Base-by-base conservation (phyloP, 352 stramenopile species). In the Pythium pyrilobum region DNA sequence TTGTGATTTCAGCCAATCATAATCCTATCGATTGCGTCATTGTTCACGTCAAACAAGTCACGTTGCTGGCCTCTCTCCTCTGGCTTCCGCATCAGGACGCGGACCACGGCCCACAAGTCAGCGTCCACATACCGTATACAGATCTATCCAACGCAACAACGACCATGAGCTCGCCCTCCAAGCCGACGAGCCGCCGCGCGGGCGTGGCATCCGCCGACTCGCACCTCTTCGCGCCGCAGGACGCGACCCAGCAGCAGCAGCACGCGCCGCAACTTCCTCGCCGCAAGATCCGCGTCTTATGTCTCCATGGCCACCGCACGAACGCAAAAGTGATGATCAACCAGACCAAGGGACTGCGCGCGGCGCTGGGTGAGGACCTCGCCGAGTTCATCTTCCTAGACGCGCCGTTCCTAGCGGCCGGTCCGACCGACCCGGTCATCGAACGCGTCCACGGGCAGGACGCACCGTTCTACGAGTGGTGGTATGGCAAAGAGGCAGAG, bases 391-490 rank as follows among this genome's bases (percentile, higher is more conserved):
- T 64, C 38, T 72, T 61, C 42, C 21, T 72, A 23, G 47, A 72
- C 28, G 64, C 54, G 1, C 62, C 62, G 21, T 53, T 66, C 18
- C 32, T 25, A 3, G 54, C 55, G 1, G 32, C 21, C 4, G 62
- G 56, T 10, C 39, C 56, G 15, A 56, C 59, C 9, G 49, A 69
- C 27, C 47, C 54, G 1, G 47, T 48, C 31, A 57, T 69, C 8
- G 39, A 59, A 31, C 52, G 42, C 10, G 33, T 55, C 21, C 52
- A 66, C 51, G 50, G 42, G 3, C 29, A 71, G 5, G 64, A 72
- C 37, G 62, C 66, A 24, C 53, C 69, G 15, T 81, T 81, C 49
- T 77, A 64, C 45, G 71, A 77, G 60, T 81, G 71, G 68, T 77
- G 61, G 67, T 62, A 76, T 28, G 58, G 23, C 43, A 59, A 55